Percentiles rank a stretch among this genome's conserved stretches.
Evolutionary conservation across 2,329 filamentous ascomycete genomes (phyloP).

Genomic region (Tolypocladium guangdongense): DNA sequence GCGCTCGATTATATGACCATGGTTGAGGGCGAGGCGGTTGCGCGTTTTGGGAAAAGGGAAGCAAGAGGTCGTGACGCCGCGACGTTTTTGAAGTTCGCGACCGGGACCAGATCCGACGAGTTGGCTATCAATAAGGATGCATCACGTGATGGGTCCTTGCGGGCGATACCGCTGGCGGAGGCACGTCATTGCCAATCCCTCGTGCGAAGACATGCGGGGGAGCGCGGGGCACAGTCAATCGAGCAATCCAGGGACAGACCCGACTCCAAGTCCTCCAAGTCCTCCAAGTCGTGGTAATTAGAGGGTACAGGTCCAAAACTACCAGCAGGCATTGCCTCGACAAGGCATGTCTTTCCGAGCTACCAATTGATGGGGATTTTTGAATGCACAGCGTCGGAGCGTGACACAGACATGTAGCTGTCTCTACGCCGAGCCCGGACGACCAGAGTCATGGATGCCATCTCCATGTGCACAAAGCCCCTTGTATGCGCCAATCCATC

Average conservation of each 20-base stretch:
- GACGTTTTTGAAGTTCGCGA: not conserved
- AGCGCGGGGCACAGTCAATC: not conserved
- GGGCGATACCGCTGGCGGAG: too few relatives aligned
- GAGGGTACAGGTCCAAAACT: not conserved
- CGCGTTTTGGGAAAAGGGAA: not conserved
- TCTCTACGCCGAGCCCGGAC: not conserved
- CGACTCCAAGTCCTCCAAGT: not conserved
- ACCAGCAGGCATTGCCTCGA: not conserved
- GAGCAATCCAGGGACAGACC: not conserved
- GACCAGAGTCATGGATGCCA: not conserved
- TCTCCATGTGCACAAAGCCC: not conserved
- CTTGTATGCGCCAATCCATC: not conserved
- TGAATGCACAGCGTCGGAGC: not conserved
- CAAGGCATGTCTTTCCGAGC: not conserved
- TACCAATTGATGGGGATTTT: not conserved
- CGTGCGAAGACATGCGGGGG: not conserved
- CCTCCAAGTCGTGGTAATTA: not conserved
- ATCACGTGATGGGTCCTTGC: not conserved
- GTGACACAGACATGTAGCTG: not conserved
- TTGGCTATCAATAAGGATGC: not conserved
- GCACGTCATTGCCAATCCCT: too few relatives aligned
- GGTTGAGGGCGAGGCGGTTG: not conserved
- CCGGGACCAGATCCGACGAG: not conserved
- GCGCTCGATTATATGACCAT: not conserved
- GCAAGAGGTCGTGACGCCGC: not conserved